Evolutionary conservation across 108 stramenopile species (phyloP).

Genomic region (Skeletonema potamos): DNA sequence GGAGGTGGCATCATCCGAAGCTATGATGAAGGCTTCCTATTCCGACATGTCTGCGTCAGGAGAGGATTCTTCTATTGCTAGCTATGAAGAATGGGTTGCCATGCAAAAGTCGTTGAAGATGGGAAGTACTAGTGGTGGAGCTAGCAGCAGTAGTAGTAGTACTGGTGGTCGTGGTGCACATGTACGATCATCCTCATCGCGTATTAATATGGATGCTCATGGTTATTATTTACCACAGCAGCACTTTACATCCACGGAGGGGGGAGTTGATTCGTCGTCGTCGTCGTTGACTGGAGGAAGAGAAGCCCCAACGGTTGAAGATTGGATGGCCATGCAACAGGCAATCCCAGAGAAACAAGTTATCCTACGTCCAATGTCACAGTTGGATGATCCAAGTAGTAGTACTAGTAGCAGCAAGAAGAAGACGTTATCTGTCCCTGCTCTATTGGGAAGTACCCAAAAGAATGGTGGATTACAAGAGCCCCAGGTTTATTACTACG

Average conservation of each 20-base stretch:
- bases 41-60: background rate
- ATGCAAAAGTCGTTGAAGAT: background rate
- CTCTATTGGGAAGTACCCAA: background rate
- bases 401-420: background rate
- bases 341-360: conserved; percentile 10
- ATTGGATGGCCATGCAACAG: background rate
- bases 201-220: background rate
- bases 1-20: background rate
- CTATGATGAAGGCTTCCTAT: background rate
- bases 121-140: background rate
- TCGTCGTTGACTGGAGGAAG: background rate
- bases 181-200: background rate
- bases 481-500: conserved; percentile 36
- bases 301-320: background rate
- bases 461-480: background rate
- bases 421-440: background rate
- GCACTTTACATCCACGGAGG: background rate
- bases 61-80: background rate
- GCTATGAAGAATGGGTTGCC: background rate
- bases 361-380: conserved; percentile 21
- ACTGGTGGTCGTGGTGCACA: too few relatives aligned
- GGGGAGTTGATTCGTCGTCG: background rate
- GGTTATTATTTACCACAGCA: background rate
- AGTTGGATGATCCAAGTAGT: background rate
- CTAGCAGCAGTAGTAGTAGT: too few relatives aligned